phyloP scores from a whole-genome alignment of 2,329 filamentous ascomycete genomes.

The Parastagonospora nodorum region DNA sequence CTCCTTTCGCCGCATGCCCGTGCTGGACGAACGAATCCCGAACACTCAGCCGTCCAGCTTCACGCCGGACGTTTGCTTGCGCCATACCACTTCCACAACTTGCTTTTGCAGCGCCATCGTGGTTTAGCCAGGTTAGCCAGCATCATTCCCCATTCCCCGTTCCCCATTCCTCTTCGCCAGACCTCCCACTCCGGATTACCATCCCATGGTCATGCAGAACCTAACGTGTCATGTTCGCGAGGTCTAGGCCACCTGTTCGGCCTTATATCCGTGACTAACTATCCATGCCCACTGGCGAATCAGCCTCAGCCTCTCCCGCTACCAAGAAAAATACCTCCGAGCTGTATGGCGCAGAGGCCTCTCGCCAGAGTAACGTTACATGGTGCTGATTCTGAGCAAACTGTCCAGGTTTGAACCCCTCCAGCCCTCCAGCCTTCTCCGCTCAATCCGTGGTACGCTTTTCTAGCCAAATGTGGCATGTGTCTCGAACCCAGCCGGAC shows the following conservation, averaged over 20 bases:
- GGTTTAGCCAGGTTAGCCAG: too few species aligned
- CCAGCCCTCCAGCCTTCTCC: neutral
- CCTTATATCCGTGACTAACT: conserved; percentile 7
- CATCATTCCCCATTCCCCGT: too few species aligned
- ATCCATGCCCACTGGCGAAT: conserved; percentile 5
- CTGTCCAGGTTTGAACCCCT: neutral
- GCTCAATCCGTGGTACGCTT: neutral
- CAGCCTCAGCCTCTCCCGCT: conserved; percentile 6
- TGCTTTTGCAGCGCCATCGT: too few species aligned
- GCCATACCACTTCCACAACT: too few species aligned
- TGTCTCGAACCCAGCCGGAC: neutral
- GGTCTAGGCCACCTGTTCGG: conserved; percentile 4
- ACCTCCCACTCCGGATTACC: neutral
- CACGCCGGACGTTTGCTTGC: too few species aligned
- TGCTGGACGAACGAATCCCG: neutral
- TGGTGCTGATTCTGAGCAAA: neutral
- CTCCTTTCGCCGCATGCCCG: neutral
- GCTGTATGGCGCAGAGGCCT: neutral
- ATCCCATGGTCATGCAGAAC: too few species aligned
- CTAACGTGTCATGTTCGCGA: too few species aligned
- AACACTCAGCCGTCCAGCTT: neutral
- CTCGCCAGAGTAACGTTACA: neutral
- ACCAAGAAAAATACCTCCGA: neutral
- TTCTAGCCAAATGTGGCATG: neutral
- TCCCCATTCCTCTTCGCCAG: conserved; percentile 5